phyloP scores from a whole-genome alignment of 176 grass and related monocot species.

The Ampelocalamus luodianensis region DNA sequence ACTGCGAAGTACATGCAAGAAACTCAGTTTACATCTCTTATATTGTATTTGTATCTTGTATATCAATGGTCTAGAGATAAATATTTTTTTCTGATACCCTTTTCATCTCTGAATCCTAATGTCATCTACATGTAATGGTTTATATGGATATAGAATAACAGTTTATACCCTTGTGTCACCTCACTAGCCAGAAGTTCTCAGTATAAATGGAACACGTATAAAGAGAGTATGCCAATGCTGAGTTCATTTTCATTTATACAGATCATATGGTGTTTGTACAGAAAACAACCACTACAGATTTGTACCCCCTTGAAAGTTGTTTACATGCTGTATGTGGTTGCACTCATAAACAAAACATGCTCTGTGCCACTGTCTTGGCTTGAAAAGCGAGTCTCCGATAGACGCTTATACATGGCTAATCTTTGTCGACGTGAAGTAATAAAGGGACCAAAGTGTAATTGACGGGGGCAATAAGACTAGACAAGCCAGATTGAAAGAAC shows the following conservation, averaged over 20 bases:
- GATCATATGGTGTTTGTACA: conserved; percentile 15
- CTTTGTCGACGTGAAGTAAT: not conserved
- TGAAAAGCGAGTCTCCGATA: not conserved
- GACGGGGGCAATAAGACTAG: not conserved
- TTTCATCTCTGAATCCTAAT: conserved; percentile 12
- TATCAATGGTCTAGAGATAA: conserved; percentile 31
- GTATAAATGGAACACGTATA: conserved; percentile 14
- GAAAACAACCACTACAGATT: conserved; percentile 16
- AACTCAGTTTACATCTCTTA: conserved; percentile 23
- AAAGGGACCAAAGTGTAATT: not conserved
- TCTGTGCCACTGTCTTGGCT: not conserved
- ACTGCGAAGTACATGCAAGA: conserved; percentile 28
- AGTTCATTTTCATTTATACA: conserved; percentile 21
- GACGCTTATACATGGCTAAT: not conserved
- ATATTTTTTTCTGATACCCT: not conserved
- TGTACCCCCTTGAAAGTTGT: not conserved
- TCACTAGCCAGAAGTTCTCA: not conserved
- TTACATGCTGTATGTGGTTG: not conserved
- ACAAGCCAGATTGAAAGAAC: not conserved
- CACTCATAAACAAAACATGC: not conserved
- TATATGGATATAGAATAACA: conserved; percentile 28
- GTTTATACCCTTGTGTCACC: not conserved
- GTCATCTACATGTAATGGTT: conserved; percentile 41
- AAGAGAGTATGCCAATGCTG: not conserved
- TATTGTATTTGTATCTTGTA: conserved; percentile 42